Evolutionary conservation across 2,329 filamentous ascomycete genomes (phyloP).

Genomic region (Penicillium hesseltinei): DNA sequence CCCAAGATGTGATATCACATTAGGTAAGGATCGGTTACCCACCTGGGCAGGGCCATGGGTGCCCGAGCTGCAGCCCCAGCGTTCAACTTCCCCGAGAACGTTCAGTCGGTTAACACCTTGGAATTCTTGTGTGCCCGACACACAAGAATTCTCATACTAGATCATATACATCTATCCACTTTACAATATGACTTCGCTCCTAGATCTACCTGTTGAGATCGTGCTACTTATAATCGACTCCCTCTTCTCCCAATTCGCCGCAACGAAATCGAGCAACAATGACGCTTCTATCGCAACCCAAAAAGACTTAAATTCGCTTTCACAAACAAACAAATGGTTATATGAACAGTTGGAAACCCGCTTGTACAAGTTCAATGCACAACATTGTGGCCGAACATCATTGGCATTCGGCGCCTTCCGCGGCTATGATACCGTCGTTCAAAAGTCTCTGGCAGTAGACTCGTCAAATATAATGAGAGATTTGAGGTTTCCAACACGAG

Average conservation of each 20-base stretch:
- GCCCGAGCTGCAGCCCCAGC: background rate
- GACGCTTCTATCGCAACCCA: background rate
- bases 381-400: background rate
- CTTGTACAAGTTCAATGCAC: background rate
- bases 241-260: background rate
- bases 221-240: background rate
- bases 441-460: background rate
- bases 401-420: background rate
- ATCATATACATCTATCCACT: background rate
- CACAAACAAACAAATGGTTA: background rate
- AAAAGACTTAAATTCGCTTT: background rate
- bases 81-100: background rate
- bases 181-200: background rate
- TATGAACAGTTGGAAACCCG: background rate
- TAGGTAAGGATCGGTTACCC: background rate
- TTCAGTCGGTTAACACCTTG: background rate
- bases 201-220: background rate
- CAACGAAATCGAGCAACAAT: background rate
- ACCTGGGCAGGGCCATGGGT: background rate
- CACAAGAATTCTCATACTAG: background rate
- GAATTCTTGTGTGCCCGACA: background rate
- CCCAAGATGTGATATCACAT: background rate
- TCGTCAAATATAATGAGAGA: background rate
- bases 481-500: background rate
- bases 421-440: background rate